Base-by-base conservation (phyloP, 2,329 filamentous ascomycete species). In the Amauroascus verrucosus region DNA sequence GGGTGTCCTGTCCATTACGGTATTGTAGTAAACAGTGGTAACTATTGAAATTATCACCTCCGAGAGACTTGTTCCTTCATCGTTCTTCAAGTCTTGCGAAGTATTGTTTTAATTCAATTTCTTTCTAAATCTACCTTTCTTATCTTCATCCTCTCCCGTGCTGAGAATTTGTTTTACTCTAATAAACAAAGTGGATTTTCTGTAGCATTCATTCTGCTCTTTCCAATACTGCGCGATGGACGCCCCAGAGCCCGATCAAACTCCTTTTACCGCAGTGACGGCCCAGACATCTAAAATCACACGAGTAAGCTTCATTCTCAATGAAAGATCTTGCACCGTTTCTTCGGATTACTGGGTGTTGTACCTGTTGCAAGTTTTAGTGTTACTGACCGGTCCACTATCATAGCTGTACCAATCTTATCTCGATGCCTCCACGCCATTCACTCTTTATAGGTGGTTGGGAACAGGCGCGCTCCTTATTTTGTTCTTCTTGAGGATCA, bases 381-480 rank as follows among this genome's bases (percentile, higher is more conserved):
- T 16, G n/a, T 32, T 28, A 44, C 51, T 53, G 24, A 53, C 26
- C 16, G 37, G 7, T 24, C 33, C 52, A 9, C 14, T 22, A 11
- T 38, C 50, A 52, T 70, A 96, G 89, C 81, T 89, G 76, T 97
- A 95, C 70, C 93, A 98, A 83, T 79, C 87, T 54, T 87, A 93
- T 59, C 83, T 98, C 61, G 93, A 98, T 73, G 86, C 89, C 73
- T 91, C 86, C 50, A 97, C 91, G 8, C 93, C 93, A 13, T 94
- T 82, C 71, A 83, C 89, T 52, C 75, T 84, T 55, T 95, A 97
- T 74, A 81, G 93, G 77, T 98, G 93, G 93, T 68, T 85, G 57
- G 84, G 84, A 69, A 95, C 91, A n/a, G 86, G 72, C 49, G 76
- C 80, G 38, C 77, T 85, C 53, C 81, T 97, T 56, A 54, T 88